Evolutionary conservation across 768 basidiomycete species (phyloP).

Genomic region (Leccinum rimulosum): DNA sequence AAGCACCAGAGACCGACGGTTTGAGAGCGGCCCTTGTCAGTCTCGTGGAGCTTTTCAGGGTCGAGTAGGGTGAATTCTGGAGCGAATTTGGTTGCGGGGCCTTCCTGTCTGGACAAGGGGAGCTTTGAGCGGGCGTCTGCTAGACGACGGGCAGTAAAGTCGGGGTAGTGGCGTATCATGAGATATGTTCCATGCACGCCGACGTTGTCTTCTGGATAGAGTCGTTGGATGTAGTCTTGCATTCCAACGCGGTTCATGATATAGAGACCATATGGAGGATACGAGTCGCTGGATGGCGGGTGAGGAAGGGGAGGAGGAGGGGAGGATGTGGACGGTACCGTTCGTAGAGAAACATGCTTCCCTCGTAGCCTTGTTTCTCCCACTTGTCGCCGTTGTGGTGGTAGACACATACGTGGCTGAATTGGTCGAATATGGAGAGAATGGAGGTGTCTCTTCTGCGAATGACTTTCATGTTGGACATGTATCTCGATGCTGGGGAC

Average conservation of each 20-base stretch:
- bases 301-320: constrained; percentile 6
- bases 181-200: constrained; percentile 58
- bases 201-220: constrained; percentile 79
- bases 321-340: constrained; percentile 40
- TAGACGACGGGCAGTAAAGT: constrained; percentile 55
- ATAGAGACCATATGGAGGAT: constrained; percentile 83
- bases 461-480: constrained; percentile 78
- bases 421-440: constrained; percentile 78
- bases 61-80: constrained; percentile 42
- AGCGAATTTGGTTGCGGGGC: constrained; percentile 46
- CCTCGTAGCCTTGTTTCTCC: constrained; percentile 82
- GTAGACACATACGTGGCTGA: constrained; percentile 84
- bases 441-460: constrained; percentile 79
- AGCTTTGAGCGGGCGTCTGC: constrained; percentile 32
- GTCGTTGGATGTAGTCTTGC: constrained; percentile 64
- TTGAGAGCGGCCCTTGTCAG: constrained; percentile 53
- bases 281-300: constrained; percentile 49
- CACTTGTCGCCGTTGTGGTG: constrained; percentile 72
- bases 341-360: constrained; percentile 89
- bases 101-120: constrained; percentile 26
- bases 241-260: constrained; percentile 80
- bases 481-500: constrained; percentile 64
- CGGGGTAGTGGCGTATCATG: constrained; percentile 72
- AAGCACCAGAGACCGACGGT: constrained; percentile 79
- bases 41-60: constrained; percentile 42